Conservation (phyloP, 2,329 filamentous ascomycete species). For the Fusarium circinatum region DNA sequence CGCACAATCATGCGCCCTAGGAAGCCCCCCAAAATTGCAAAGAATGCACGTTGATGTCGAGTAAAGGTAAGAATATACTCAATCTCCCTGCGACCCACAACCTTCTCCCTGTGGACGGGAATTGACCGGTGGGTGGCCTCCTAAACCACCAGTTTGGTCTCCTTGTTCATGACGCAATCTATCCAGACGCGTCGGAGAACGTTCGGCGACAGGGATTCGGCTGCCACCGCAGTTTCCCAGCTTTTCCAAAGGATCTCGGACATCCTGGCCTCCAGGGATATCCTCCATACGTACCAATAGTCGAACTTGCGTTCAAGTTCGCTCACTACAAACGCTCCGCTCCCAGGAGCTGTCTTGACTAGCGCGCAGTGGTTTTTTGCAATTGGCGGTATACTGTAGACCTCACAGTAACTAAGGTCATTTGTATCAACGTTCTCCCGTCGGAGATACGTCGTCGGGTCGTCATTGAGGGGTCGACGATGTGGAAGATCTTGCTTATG, state of each 20-base stretch:
- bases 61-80: background rate
- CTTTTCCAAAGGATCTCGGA: rapidly evolving
- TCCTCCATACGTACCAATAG: background rate
- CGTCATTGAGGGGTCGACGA: too few relatives aligned
- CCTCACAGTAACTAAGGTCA: background rate
- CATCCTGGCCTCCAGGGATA: background rate
- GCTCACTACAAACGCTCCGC: background rate
- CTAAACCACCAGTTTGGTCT: background rate
- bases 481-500: rapidly evolving
- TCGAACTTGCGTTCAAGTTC: background rate
- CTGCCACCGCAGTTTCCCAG: rapidly evolving
- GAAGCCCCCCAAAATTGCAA: rapidly evolving
- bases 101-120: rapidly evolving
- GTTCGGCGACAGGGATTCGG: rapidly evolving
- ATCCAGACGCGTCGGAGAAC: rapidly evolving
- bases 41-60: rapidly evolving
- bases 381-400: background rate
- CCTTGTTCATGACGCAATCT: rapidly evolving
- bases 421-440: rapidly evolving
- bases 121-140: background rate
- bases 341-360: background rate
- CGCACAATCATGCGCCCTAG: rapidly evolving
- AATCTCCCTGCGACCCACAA: too few relatives aligned
- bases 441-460: background rate
- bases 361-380: rapidly evolving